Base-by-base conservation (phyloP, 2,329 filamentous ascomycete species). In the Neofusicoccum cordaticola region DNA sequence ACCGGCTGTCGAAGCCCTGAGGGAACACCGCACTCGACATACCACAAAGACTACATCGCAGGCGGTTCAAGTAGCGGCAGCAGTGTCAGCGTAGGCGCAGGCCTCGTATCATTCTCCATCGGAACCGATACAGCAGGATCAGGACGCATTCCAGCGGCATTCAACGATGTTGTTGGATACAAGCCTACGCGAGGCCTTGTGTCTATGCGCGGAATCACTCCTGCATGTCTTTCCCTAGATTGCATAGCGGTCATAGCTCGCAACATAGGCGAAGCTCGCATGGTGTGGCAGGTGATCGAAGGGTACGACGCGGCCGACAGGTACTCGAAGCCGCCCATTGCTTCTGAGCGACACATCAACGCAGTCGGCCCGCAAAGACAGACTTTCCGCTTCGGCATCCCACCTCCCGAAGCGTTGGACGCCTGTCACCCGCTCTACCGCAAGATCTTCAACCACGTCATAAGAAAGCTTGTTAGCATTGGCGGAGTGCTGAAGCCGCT, bases 1-100 rank as follows among this genome's bases (percentile, higher is more conserved):
- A 84, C 82, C 12, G 86, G 86, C 15, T 85, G 83, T 52, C 81
- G 85, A 31, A 86, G 84, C 1, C 84, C 85, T 0, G 87, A 84
- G 66, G 86, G 86, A 2, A 82, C 80, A 19, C 82, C 85, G 1
- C 78, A 82, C 22, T 86, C 84, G 63, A 77, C 85, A 0, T 86
- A 79, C 71, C 74, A 80, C 68, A 73, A 76, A 44, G 73, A 80
- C n/a, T 81, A 82, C 62, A 83, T 86, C 52, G 82, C 80, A 63
- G 85, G 85, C 9, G 86, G 85, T 5, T 86, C 84, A 0, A 86
- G 83, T 7, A 85, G 82, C 2, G 86, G 86, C 9, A 83, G 80
- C 19, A 80, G 81, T 6, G 83, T 87, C 7, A 82, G 79, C 11
- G 85, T 88, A 5, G 83, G 79, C 2, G 81, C 83, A 0, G 77